A percentile compares a stretch with the other conserved stretches of the same genome.
Evolutionary conservation across 352 stramenopile species (phyloP).

Genomic region (Phytopythium cucurbitacearum): DNA sequence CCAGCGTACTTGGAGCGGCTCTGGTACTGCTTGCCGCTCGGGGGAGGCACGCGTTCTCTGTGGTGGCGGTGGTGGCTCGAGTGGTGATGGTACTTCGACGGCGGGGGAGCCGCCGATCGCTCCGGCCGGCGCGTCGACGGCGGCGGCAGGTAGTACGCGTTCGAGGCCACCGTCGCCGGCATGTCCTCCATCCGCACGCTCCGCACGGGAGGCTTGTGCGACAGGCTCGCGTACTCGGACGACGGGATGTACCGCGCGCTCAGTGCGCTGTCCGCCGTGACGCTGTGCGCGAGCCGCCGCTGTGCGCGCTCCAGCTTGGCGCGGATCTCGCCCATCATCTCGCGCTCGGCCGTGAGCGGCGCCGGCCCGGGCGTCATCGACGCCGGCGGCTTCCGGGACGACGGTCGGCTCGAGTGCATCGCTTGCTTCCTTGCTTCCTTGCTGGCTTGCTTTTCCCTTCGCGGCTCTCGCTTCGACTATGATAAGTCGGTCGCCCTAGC

Average conservation of each 20-base stretch:
- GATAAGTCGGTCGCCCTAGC: too few relatives aligned
- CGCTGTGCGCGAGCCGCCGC: constrained; percentile 37
- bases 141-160: constrained; percentile 13
- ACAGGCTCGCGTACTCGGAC: constrained; percentile 24
- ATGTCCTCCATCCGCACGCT: constrained; percentile 41
- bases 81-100: constrained; percentile 11
- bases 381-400: neutral
- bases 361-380: constrained; percentile 6
- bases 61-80: constrained; percentile 13
- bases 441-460: too few relatives aligned
- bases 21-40: constrained; percentile 31
- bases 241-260: constrained; percentile 30
- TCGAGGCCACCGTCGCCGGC: constrained; percentile 20
- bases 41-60: constrained; percentile 7
- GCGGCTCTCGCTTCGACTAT: too few relatives aligned
- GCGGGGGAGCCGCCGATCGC: constrained; percentile 8
- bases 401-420: too few relatives aligned
- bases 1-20: constrained; percentile 37
- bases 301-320: constrained; percentile 62
- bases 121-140: constrained; percentile 8
- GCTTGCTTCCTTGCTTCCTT: too few relatives aligned
- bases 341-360: constrained; percentile 50
- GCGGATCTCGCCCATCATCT: constrained; percentile 72
- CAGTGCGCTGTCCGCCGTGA: constrained; percentile 13
- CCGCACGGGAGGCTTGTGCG: constrained; percentile 21